Evolutionary conservation across 2,329 filamentous ascomycete species (phyloP).

Genomic region (Pestalotiopsis sp.): DNA sequence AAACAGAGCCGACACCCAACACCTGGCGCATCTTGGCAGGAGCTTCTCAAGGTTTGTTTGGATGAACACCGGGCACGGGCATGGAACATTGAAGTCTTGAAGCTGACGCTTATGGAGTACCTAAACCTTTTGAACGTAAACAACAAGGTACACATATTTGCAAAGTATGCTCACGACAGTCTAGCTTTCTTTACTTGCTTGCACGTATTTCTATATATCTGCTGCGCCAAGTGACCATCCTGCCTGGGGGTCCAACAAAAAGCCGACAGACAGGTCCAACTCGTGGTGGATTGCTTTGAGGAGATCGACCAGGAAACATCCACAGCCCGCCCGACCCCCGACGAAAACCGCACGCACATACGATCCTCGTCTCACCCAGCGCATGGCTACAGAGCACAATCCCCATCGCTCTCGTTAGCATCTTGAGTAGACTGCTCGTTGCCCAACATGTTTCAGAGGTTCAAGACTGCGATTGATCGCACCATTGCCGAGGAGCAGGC

Average conservation of each 20-base stretch:
- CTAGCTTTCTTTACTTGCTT: background rate
- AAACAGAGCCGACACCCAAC: conserved; percentile 15
- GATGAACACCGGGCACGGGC: background rate
- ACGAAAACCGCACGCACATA: background rate
- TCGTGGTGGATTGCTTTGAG: no score
- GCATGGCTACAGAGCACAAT: background rate
- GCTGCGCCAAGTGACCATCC: no score
- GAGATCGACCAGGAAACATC: background rate
- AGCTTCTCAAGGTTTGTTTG: background rate
- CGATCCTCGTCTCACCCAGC: background rate
- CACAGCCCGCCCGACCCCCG: background rate
- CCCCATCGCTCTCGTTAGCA: background rate
- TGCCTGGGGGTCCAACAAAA: no score
- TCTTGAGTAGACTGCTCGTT: background rate
- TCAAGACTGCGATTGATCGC: conserved; percentile 83
- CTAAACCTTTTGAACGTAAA: no score
- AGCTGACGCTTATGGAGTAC: no score
- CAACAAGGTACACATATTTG: no score
- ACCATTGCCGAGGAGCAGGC: conserved; percentile 92
- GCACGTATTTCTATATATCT: no score
- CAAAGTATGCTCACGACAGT: background rate
- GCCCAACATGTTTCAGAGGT: conserved; percentile 56
- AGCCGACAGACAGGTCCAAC: no score
- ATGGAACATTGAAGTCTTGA: background rate
- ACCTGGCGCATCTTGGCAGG: conserved; percentile 16